Evolutionary conservation across 2,329 filamentous ascomycete species (phyloP), one percentile per base, ranked within the genome.

Genomic region (Phaeosphaeriaceae sp.): DNA sequence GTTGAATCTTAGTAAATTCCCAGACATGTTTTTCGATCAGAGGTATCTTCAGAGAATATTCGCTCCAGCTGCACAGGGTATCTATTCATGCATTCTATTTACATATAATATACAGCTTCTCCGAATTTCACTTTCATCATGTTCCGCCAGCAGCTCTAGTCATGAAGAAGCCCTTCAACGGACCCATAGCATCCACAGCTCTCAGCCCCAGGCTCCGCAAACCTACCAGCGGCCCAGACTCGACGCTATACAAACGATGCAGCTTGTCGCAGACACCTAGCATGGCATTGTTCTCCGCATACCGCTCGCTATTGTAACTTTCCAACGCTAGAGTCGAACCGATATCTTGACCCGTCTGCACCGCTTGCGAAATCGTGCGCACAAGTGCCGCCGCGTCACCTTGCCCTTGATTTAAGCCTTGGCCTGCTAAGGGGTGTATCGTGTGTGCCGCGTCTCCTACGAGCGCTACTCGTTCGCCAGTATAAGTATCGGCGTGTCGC

Each of bases 361-460:
- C 89, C 3, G 93, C 91, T 66, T 89, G 89, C 60, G 89, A 88
- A 52, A 99, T 91, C 0, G 89, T 89, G 62, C 84, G 85, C 7
- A 89, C 88, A 0, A 99, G 86, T 54, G 91, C 90, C 69, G 92
- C 89, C 0, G 95, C 91, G 74, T 99, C 95, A 19, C 88, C 93
- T 63, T 98, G 90, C 1, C 95, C 95, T 70, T 96, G 91, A 74
- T 99, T 99, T 15, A 99, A 84, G 1, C 95, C 95, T 78, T 98
- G 95, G 0, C 95, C 95, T 1, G 93, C 95, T 3, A 99, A 88
- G 0, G 95, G 95, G 77, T 99, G 95, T 65, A 97, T 89, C 1
- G 94, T 97, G 77, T 99, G 95, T 8, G 95, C 95, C 1, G 95
- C 95, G 66, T 99, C 95, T 60, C 95, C 95, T 35, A 99, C 88